Evolutionary conservation across 2,329 filamentous ascomycete species (phyloP), one percentile per base, ranked within the genome.

Genomic region (Hirsutella rhossiliensis): DNA sequence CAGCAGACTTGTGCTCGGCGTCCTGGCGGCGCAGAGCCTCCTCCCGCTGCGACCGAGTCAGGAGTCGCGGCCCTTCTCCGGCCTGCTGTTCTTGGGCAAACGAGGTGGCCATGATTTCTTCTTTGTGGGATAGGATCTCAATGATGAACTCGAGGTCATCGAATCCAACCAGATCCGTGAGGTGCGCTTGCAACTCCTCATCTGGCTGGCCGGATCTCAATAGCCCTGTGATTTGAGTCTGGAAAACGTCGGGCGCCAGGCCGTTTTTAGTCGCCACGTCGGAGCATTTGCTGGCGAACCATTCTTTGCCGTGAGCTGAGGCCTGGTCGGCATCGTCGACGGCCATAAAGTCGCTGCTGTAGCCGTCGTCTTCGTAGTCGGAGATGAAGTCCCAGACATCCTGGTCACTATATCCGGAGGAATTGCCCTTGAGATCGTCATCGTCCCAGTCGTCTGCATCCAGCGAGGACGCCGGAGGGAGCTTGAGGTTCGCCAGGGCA

Each of bases 301-400:
- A 97, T 38, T 71, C 64, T 11, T 72, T 67, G 42, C 76, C 75
- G 56, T 81, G 81, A 3, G 55, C 57, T 5, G 54, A 47, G 39
- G 53, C 52, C 30, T 52, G 56, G 27, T 57, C 55, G 8, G 52
- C 50, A 11, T 42, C 54, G 11, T 53, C 66, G 41, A 47, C 64
- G 23, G 76, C 73, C 40, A 82, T 75, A 28, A 78, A 66, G 48
- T 85, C 84, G 53, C 79, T 82, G 55, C 76, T 82, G 58, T 75
- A 67, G 8, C 75, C 70, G 45, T 82, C 81, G 18, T 79, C 78
- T 20, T 84, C 81, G 41, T 75, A 74, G 42, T 89, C 83, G 47
- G 82, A 87, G 56, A 94, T 87, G 46, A 94, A 80, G 59, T 96
- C 89, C 90, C 90, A 96, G 11, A 96, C 81, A 63, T 96, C 88